Base-by-base conservation (phyloP, 495 filamentous ascomycete species). In the Chaetomidium leptoderma region DNA sequence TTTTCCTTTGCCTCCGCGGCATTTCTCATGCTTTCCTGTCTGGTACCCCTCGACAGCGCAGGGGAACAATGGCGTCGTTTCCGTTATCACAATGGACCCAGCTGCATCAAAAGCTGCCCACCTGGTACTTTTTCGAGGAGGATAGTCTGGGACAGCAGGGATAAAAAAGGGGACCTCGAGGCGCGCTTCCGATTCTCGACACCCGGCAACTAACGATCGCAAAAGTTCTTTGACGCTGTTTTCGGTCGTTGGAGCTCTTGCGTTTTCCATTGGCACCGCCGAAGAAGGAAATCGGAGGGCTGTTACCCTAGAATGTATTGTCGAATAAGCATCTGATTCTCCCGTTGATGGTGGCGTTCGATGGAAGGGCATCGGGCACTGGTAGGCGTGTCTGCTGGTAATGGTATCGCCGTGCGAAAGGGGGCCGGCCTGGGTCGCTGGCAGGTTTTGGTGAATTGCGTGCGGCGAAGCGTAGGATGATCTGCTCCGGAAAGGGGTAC, bases 291-390 rank as follows among this genome's bases (percentile, higher is more conserved):
- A 61, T 64, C 57, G 59, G 69, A 67, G 47, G 66, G 62, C 63
- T 58, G 39, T 67, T 66, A 63, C 42, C 60, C 65, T 72, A 72
- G 67, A 72, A 63, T 72, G 69, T 68, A 69, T 60, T 62, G 51
- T 66, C 64, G 65, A 69, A 70, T 57, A 70, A 68, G 69, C 67
- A 72, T 63, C 62, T 68, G 67, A 70, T 72, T 70, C 45, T 66
- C 65, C 60, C 57, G 60, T 60, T 63, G 59, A 63, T 60, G 65
- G 62, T 23, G 62, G 61, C 55, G 60, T 60, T 61, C 54, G 67
- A 62, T 58, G 55, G 66, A 58, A 39, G 53, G 62, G 61, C 42
- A 26, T 61, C 50, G 58, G 50, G 37, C 49, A 44, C 33, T 56
- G 62, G 52, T 55, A 58, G 61, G 57, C 47, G 61, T 63, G 66